Evolutionary conservation across 2,329 filamentous ascomycete genomes (phyloP), one percentile per base, ranked within the genome.

Genomic region (Cladorrhinum sp.): DNA sequence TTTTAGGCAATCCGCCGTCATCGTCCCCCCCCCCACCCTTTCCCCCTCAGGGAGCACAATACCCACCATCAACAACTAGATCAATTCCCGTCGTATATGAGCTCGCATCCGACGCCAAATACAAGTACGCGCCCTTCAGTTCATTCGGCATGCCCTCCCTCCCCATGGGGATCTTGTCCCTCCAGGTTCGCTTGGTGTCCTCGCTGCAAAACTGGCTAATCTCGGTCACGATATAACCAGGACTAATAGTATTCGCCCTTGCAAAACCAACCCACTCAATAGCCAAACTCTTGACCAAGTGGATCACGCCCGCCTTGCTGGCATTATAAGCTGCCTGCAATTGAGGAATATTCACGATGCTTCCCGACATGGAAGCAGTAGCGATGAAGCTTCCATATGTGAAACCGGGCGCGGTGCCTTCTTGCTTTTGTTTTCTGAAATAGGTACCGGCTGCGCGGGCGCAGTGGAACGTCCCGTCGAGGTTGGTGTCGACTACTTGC

Each of bases 101-200:
- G n/a, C 88, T 85, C 3, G 91, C 91, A 74, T 96, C 91, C 14
- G 87, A 91, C 18, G 90, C 89, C 60, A 96, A 79, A 75, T 92
- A 95, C 53, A 96, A 76, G 73, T 90, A 96, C 18, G 88, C 88
- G 20, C 90, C 92, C 78, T 94, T 93, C 68, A 96, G 80, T 78
- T 96, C 91, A 62, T 85, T 83, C 2, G 85, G 79, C 65, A 86
- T 80, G 9, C 88, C 91, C 71, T 92, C 88, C 66, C 68, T 83
- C 77, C 86, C 89, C 86, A 95, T 89, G 9, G 90, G 90, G 46
- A 88, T 93, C 82, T 90, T 93, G 70, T 86, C 85, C 72, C 85
- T 86, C 88, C 90, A 93, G 61, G 89, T 80, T 50, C 83, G 79
- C 81, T 91, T 90, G 2, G 84, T 87, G 67, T 90, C 88, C 8